A percentile compares a stretch with the other conserved stretches of the same genome.
phyloP scores from a whole-genome alignment of 257 asterid species.

The Ilex aquifolium region DNA sequence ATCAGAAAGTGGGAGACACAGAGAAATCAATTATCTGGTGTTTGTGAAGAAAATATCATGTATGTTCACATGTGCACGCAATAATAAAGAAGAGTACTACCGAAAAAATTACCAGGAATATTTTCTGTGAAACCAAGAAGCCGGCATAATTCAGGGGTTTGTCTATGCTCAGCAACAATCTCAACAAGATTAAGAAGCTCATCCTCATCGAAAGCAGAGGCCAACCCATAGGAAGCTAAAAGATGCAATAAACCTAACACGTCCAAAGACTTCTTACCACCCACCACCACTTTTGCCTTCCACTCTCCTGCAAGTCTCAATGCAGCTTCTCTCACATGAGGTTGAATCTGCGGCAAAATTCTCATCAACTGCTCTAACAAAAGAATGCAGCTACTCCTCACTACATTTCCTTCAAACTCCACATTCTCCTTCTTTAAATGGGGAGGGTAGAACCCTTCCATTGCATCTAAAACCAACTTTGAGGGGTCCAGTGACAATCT shows the following conservation, averaged over 20 bases:
- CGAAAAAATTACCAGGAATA: constrained; percentile 14
- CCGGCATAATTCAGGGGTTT: constrained; percentile 14
- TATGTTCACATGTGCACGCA: no score
- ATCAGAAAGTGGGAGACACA: no score
- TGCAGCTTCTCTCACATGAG: constrained; percentile 30
- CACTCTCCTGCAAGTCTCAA: constrained; percentile 35
- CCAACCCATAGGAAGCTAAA: constrained; percentile 32
- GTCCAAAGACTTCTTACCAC: constrained; percentile 17
- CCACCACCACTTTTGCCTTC: constrained; percentile 30
- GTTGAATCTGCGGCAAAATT: constrained; percentile 21
- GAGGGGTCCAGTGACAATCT: constrained; percentile 44
- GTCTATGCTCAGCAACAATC: constrained; percentile 22
- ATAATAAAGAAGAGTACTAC: background rate
- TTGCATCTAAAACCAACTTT: constrained; percentile 49
- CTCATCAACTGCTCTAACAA: constrained; percentile 38
- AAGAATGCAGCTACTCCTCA: constrained; percentile 27
- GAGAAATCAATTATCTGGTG: no score
- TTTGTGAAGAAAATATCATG: no score
- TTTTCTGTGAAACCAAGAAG: constrained; percentile 20
- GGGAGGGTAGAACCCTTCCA: constrained; percentile 37
- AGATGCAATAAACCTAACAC: constrained; percentile 41
- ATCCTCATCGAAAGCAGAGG: constrained; percentile 27
- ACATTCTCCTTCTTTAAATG: constrained; percentile 18
- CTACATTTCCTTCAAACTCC: constrained; percentile 15
- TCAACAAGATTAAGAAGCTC: constrained; percentile 23